A percentile compares a stretch with the other conserved stretches of the same genome.
phyloP scores from a whole-genome alignment of 73 alveolate species.

The Paraurostyla sp. region DNA sequence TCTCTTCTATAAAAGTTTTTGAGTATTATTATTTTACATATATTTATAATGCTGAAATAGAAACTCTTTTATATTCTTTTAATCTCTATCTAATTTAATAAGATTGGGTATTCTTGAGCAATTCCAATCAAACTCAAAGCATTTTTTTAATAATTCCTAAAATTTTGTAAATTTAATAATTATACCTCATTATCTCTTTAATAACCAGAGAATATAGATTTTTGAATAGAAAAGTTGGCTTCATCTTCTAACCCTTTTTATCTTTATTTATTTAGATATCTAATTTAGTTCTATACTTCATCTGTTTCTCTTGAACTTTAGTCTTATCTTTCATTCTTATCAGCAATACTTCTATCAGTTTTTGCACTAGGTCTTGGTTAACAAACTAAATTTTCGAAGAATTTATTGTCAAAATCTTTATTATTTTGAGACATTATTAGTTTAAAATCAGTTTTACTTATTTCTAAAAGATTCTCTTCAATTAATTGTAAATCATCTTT shows the following conservation, averaged over 20 bases:
- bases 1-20: constrained; percentile 31
- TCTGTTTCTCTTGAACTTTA: too few species aligned
- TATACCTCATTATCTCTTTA: neutral
- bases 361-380: constrained; percentile 65
- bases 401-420: constrained; percentile 45
- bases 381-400: constrained; percentile 46
- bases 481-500: neutral
- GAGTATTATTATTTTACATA: constrained; percentile 54
- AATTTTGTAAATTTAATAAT: neutral
- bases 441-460: constrained; percentile 9
- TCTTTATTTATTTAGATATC: neutral
- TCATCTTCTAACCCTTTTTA: too few species aligned
- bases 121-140: constrained; percentile 89
- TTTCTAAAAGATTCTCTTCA: neutral
- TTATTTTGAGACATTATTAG: neutral
- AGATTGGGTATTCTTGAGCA: constrained; percentile 70
- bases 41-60: constrained; percentile 58
- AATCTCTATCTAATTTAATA: constrained; percentile 54
- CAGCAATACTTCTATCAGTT: constrained; percentile 29
- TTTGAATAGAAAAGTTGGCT: too few species aligned
- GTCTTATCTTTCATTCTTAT: constrained; percentile 30
- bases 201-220: neutral
- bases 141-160: constrained; percentile 43
- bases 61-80: constrained; percentile 50
- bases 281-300: neutral